A percentile compares a stretch with the other conserved stretches of the same genome.
Conservation (phyloP, 1,284 basidiomycete species). For the Leccinum pallidistipes region DNA sequence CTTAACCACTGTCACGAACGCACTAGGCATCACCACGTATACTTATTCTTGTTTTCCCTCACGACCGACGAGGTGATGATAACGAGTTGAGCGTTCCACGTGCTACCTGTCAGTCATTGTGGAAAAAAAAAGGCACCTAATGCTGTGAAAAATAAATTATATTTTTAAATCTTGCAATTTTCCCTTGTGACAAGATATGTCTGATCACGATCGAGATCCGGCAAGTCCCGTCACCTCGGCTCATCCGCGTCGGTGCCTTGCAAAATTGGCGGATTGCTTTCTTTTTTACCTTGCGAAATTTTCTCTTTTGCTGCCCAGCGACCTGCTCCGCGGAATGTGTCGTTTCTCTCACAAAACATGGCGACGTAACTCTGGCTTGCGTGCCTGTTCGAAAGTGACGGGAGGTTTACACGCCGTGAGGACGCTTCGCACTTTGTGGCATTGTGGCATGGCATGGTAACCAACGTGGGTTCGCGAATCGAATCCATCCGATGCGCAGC, state of each 20-base stretch:
- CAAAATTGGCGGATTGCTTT: conserved; percentile 1
- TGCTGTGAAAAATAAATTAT: conserved; percentile 7
- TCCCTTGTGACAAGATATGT: conserved; percentile 7
- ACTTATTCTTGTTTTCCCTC: conserved; percentile 7
- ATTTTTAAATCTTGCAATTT: conserved; percentile 1
- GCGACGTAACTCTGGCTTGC: conserved; percentile 2
- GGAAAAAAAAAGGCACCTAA: conserved; percentile 10
- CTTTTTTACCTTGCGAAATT: background rate
- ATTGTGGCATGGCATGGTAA: conserved; percentile 10
- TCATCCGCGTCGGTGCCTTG: conserved; percentile 27
- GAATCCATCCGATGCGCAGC: conserved; percentile 1
- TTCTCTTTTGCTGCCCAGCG: background rate
- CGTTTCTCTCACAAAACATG: conserved; percentile 14
- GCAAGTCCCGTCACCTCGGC: conserved; percentile 21
- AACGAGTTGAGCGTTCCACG: conserved; percentile 12
- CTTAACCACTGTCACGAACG: conserved; percentile 7
- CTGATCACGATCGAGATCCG: conserved; percentile 22
- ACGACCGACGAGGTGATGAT: conserved; percentile 9
- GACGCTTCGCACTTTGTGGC: conserved; percentile 11
- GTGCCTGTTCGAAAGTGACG: conserved; percentile 19
- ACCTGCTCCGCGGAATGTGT: conserved; percentile 4
- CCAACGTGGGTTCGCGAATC: conserved; percentile 2
- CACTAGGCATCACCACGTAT: conserved; percentile 10
- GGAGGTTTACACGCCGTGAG: conserved; percentile 5
- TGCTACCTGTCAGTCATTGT: conserved; percentile 6